Evolutionary conservation across 2,329 filamentous ascomycete genomes (phyloP).

Genomic region (Colletotrichum plurivorum): DNA sequence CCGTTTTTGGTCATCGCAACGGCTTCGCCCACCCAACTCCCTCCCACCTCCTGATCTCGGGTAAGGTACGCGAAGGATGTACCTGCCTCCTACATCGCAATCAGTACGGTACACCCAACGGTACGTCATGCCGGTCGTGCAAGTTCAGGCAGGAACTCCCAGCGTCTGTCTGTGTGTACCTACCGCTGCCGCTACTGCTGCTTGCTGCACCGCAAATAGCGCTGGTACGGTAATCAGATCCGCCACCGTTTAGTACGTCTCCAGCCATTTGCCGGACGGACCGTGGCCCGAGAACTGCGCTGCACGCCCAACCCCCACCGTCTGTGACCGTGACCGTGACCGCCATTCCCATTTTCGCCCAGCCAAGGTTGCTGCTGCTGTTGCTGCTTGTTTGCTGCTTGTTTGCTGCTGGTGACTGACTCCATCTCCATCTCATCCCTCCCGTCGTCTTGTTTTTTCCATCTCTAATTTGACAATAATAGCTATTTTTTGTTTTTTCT

Average conservation of each 20-base stretch:
- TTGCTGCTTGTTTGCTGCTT: not conserved
- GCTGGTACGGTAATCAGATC: not conserved
- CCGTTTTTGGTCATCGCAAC: slow-evolving; percentile 35
- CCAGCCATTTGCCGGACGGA: slow-evolving; percentile 27
- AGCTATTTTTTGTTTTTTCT: not conserved
- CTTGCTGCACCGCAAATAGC: slow-evolving; percentile 2
- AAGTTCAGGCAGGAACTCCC: slow-evolving; percentile 6
- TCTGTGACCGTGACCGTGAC: slow-evolving; percentile 28
- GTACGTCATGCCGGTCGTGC: not conserved
- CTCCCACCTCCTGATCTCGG: not conserved
- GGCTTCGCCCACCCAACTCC: slow-evolving; percentile 24
- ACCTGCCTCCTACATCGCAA: no score
- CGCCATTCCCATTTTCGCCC: slow-evolving; percentile 34
- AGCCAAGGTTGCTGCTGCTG: not conserved
- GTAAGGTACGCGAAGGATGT: not conserved
- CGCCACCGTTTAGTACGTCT: slow-evolving; percentile 57
- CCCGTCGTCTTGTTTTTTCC: slow-evolving; percentile 6
- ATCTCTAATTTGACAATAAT: not conserved
- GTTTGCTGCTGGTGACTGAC: no score
- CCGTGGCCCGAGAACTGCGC: slow-evolving; percentile 14
- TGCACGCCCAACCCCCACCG: slow-evolving; percentile 35
- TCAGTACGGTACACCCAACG: no score
- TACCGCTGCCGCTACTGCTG: not conserved
- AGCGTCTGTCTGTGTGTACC: not conserved
- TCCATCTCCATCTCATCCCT: not conserved